phyloP scores from a whole-genome alignment of 1,139 yeast genomes.

The Suhomyces bolitotheri region DNA sequence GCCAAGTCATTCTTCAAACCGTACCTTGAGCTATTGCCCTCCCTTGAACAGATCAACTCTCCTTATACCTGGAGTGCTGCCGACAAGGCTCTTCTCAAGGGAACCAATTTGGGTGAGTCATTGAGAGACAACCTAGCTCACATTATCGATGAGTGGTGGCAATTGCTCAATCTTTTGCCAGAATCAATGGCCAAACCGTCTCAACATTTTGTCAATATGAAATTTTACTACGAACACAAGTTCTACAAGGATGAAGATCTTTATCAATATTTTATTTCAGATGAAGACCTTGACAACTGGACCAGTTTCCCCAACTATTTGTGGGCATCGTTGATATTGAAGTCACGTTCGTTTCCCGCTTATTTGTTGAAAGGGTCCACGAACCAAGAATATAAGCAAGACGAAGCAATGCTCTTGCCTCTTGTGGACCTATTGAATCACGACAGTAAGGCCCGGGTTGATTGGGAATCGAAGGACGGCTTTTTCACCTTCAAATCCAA shows the following conservation, averaged over 20 bases:
- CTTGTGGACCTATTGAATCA: conserved; percentile 79
- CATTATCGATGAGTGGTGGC: conserved; percentile 57
- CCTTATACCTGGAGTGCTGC: conserved; percentile 65
- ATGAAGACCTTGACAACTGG: conserved; percentile 46
- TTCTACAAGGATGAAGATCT: conserved; percentile 44
- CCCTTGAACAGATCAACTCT: conserved; percentile 44
- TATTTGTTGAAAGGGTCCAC: conserved; percentile 37
- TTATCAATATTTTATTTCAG: conserved; percentile 26
- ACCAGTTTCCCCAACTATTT: conserved; percentile 63
- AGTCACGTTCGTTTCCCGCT: conserved; percentile 79
- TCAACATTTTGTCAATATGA: conserved; percentile 43
- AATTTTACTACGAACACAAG: conserved; percentile 49
- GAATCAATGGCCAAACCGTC: conserved; percentile 33
- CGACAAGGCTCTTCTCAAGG: conserved; percentile 54
- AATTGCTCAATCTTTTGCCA: conserved; percentile 36
- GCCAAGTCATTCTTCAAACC: conserved; percentile 36
- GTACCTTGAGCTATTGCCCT: conserved; percentile 63
- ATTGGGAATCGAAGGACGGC: conserved; percentile 50
- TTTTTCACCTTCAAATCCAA: conserved; percentile 33
- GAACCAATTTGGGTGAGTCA: conserved; percentile 59
- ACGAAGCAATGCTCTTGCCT: conserved; percentile 73
- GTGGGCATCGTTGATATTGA: conserved; percentile 73
- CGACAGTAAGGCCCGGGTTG: conserved; percentile 57
- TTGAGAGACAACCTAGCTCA: conserved; percentile 34
- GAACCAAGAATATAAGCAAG: conserved; percentile 24